These are phyloP conservation scores for Epicoccum sorghinum DNA, from an alignment of 2,329 filamentous ascomycete genomes.

Conservation along the genomic window DNA sequence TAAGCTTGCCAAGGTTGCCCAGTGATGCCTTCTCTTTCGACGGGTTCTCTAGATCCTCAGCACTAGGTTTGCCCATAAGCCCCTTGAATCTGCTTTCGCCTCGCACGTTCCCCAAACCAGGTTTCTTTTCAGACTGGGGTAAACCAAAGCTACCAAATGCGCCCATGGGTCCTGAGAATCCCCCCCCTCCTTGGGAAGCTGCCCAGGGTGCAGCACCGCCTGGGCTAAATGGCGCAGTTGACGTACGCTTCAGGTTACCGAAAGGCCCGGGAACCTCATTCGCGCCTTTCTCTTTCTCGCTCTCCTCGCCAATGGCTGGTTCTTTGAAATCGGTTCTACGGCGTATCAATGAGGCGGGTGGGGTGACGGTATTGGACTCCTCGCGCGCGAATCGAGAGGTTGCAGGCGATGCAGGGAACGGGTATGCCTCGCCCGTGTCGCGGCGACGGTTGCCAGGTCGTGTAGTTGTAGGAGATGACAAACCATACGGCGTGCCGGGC, in stretches of 20 bases:
- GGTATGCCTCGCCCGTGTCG: constrained; percentile 78
- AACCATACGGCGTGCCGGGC: constrained; percentile 67
- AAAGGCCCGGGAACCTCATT: constrained; percentile 55
- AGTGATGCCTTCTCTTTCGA: constrained; percentile 63
- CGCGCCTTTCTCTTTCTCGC: constrained; percentile 54
- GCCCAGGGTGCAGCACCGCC: constrained; percentile 62
- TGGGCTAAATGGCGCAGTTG: constrained; percentile 60
- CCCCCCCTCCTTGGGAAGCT: constrained; percentile 64
- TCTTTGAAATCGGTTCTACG: constrained; percentile 68
- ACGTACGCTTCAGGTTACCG: constrained; percentile 62
- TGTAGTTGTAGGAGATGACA: constrained; percentile 74
- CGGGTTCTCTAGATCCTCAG: constrained; percentile 64
- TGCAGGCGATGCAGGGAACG: constrained; percentile 65
- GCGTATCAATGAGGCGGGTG: constrained; percentile 65
- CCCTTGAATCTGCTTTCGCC: constrained; percentile 87
- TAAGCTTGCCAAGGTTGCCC: constrained; percentile 59
- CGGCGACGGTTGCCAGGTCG: constrained; percentile 80
- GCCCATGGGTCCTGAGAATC: constrained; percentile 72
- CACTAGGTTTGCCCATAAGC: constrained; percentile 77
- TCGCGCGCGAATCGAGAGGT: constrained; percentile 67
- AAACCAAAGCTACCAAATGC: constrained; percentile 88
- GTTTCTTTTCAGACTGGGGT: constrained; percentile 68
- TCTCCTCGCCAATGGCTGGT: constrained; percentile 55
- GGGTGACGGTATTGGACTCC: constrained; percentile 66
- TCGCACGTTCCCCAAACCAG: constrained; percentile 68